Evolutionary conservation across 495 filamentous ascomycete genomes (phyloP), one percentile per base, ranked within the genome.

Genomic region (Annulohypoxylon nitens): DNA sequence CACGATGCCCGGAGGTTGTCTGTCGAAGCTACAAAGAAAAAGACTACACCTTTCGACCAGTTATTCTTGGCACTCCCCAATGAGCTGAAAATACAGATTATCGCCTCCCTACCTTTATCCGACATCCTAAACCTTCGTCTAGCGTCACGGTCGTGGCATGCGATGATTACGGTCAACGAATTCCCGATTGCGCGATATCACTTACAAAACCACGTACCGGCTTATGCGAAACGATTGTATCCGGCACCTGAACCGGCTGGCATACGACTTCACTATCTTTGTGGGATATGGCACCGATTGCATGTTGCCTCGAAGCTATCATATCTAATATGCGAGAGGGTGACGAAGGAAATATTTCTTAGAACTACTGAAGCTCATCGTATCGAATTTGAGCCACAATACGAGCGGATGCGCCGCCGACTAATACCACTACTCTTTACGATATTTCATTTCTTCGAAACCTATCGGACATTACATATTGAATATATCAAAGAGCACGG

Each of bases 361-460:
- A 80, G 84, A 64, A 85, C 78, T 18, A 86, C 86, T 14, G 82
- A 83, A 70, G 80, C 84, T 11, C 81, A 83, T 57, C 80, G 77
- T 64, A 58, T 73, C 30, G 86, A 87, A 51, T 89, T 88, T 61
- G 85, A 83, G 45, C 82, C 86, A 2, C 86, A 89, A 69, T 80
- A 83, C 65, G 82, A 84, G 69, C 83, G 87, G 10, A 89, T 89
- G 86, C 83, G 86, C 39, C 83, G 86, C 34, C 84, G 87, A 50
- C 76, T 89, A 36, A 84, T 88, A 45, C 87, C 87, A 2, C 64
- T 86, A 23, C 77, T 89, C 12, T 88, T 89, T 57, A 87, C 87
- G 14, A 75, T 88, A 41, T 88, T 88, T 68, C 87, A 89, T 74
- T 89, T 89, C 73, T 89, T 89, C 72, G 87, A 89, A 70, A 86